phyloP scores from a whole-genome alignment of 257 asterid genomes.

The Buddleja alternifolia region DNA sequence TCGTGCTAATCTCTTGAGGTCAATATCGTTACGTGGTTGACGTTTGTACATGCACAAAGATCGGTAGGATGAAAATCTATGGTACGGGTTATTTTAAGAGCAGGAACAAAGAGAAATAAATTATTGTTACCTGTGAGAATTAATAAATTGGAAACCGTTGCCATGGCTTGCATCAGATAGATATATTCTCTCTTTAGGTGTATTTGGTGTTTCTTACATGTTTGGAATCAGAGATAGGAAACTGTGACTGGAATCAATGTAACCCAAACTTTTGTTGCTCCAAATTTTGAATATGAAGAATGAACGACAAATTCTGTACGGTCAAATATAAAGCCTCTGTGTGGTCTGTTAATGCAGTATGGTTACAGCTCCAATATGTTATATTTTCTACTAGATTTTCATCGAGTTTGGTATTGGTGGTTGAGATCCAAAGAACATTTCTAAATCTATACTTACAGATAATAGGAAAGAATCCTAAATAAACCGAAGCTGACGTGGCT shows the following conservation, averaged over 20 bases:
- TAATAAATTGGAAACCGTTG: not conserved
- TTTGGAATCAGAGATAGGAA: not conserved
- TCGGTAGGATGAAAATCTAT: not conserved
- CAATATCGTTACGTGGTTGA: not conserved
- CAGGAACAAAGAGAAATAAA: constrained; percentile 3
- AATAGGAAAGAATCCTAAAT: not conserved
- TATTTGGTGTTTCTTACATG: not conserved
- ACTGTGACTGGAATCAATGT: not conserved
- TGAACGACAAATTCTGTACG: too few relatives aligned
- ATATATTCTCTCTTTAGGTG: not conserved
- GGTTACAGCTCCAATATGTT: not conserved
- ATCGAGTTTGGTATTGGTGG: not conserved
- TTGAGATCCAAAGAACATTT: not conserved
- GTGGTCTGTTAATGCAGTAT: not conserved
- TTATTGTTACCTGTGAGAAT: not conserved
- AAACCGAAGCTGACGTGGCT: not conserved
- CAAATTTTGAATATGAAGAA: too few relatives aligned
- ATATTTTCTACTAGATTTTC: not conserved
- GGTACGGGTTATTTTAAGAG: not conserved
- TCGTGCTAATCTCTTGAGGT: constrained; percentile 11
- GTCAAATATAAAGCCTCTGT: too few relatives aligned
- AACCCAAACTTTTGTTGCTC: not conserved
- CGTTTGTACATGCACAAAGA: not conserved
- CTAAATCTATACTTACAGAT: not conserved
- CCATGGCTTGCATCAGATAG: constrained; percentile 15